phyloP scores from a whole-genome alignment of 257 asterid species.

The Solanum dulcamara region DNA sequence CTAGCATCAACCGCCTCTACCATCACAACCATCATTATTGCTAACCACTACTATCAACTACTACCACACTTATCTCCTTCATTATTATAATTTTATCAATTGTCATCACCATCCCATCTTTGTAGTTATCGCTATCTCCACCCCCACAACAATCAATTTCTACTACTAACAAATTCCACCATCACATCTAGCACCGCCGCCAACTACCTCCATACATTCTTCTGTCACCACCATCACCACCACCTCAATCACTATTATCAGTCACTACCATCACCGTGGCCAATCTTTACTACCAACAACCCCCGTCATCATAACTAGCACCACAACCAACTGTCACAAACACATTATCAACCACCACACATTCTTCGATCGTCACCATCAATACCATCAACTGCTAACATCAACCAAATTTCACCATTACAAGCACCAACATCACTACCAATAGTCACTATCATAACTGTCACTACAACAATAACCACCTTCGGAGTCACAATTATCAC shows the following conservation, averaged over 20 bases:
- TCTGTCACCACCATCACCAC: not conserved
- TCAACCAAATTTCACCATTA: not conserved
- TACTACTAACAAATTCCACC: not conserved
- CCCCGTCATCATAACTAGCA: not conserved
- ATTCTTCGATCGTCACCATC: not conserved
- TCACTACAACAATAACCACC: not conserved
- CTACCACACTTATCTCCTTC: not conserved
- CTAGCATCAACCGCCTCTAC: not conserved
- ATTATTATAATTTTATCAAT: not conserved
- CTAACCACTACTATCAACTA: not conserved
- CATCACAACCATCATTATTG: not conserved
- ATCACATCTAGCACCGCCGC: not conserved
- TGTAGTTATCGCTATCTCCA: not conserved
- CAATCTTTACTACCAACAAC: not conserved
- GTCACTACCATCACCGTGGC: not conserved
- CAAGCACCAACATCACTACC: not conserved
- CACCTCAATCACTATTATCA: too few species aligned
- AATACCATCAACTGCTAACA: not conserved
- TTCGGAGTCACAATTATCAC: not conserved
- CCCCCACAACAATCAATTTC: not conserved
- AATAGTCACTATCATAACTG: not conserved
- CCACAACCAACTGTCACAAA: not conserved
- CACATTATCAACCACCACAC: not conserved
- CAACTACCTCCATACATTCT: not conserved
- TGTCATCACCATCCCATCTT: not conserved